Base-by-base conservation (phyloP, 352 stramenopile species). In the Globisporangium cylindrosporum region DNA sequence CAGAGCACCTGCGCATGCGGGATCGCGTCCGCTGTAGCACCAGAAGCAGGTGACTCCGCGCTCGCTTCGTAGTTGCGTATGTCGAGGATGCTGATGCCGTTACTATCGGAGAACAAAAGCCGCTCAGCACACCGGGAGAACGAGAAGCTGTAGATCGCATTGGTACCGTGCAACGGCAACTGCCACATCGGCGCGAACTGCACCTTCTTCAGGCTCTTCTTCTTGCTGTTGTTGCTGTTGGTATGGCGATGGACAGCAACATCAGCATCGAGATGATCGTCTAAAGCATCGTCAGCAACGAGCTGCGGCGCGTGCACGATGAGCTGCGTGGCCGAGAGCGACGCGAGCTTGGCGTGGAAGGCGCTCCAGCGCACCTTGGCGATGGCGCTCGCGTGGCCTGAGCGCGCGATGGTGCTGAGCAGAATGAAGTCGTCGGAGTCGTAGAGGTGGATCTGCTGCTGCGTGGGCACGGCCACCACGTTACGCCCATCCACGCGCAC, bases 351-450 rank as follows among this genome's bases (percentile, higher is more conserved):
- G 51, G 74, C 85, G 66, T 92, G 87, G 67, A 91, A 92, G 1
- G 79, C 69, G 74, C 82, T 92, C 85, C 85, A 95, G 59, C 84
- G 86, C 63, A 92, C 80, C 59, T 88, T 84, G 6, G 73, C 64
- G 61, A 95, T 81, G 55, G 82, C 73, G 66, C 74, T 71, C 15
- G 68, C 65, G 64, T 95, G 85, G 67, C 82, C 82, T 20, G 85
- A 80, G 18, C 77, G 74, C 57, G 81, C 69, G 63, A 95, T 84
- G 53, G 76, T 80, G 18, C 79, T 70, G 32, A 93, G 68, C 38
- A 95, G 74, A n/a, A 90, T 84, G 72, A 95, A 95, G 75, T 95
- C 85, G 54, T 91, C 84, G 62, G 81, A 92, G 69, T 95, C 87
- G 72, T 91, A 91, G 10, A 95, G 73, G 34, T 86, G 79, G 56